A percentile compares a stretch with the other conserved stretches of the same genome.
Conservation (phyloP, 148 eudicot genomes). For the Arbutus unedo region DNA sequence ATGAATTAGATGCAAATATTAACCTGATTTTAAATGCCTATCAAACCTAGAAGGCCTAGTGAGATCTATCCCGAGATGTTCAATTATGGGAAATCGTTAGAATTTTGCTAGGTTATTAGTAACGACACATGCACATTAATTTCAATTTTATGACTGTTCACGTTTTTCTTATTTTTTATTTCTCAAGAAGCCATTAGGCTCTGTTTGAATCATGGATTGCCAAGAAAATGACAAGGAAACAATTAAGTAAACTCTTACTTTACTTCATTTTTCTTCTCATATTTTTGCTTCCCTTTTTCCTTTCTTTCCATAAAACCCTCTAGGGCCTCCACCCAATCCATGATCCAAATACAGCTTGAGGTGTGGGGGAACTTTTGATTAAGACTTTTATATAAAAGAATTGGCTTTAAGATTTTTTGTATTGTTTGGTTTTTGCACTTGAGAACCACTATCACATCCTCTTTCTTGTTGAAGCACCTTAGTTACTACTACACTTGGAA, state of each 20-base stretch:
- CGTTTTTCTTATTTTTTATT: neutral
- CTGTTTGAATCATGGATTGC: neutral
- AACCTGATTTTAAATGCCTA: conserved; percentile 16
- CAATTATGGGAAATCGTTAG: neutral
- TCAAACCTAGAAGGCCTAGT: neutral
- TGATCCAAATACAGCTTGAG: neutral
- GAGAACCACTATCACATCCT: neutral
- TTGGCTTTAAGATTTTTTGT: neutral
- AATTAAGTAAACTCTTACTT: neutral
- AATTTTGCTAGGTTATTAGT: no score
- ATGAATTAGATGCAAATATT: conserved; percentile 13
- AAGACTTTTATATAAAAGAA: neutral
- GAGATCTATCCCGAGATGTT: neutral
- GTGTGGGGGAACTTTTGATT: neutral
- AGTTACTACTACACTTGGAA: neutral
- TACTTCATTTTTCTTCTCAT: neutral
- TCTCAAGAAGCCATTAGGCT: neutral
- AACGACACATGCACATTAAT: no score
- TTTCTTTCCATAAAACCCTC: conserved; percentile 1
- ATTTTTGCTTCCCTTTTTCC: neutral
- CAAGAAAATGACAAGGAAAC: neutral
- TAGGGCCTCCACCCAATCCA: neutral
- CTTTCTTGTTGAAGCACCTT: neutral
- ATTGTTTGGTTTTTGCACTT: neutral
- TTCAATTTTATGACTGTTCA: no score